Percentiles rank a stretch among this genome's conserved stretches.
phyloP scores from a whole-genome alignment of 768 basidiomycete genomes.

The Leucocoprinus birnbaumii region DNA sequence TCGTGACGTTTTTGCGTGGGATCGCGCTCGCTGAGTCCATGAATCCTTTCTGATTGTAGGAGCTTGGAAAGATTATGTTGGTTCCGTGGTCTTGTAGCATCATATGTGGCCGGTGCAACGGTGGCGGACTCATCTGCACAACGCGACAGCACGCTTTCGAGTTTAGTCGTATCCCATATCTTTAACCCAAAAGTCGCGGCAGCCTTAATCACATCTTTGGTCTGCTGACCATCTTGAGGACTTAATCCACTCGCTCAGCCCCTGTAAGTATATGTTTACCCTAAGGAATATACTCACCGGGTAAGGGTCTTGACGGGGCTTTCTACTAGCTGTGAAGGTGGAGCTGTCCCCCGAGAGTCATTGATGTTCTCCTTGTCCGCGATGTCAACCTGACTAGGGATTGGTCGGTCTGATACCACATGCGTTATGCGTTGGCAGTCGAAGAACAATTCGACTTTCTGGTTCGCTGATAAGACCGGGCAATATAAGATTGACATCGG shows the following conservation, averaged over 20 bases:
- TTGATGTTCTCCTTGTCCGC: constrained; percentile 66
- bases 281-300: constrained; percentile 36
- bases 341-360: constrained; percentile 18
- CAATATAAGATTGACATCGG: constrained; percentile 4
- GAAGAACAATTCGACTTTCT: constrained; percentile 90
- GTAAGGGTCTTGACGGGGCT: constrained; percentile 66
- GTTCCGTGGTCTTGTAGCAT: constrained; percentile 28
- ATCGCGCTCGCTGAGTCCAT: constrained; percentile 92
- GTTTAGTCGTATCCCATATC: constrained; percentile 77
- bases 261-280: not conserved
- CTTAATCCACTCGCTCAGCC: constrained; percentile 19
- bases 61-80: constrained; percentile 50
- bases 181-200: constrained; percentile 76
- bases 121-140: constrained; percentile 42
- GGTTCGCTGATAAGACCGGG: constrained; percentile 6
- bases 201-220: constrained; percentile 56
- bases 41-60: constrained; percentile 77
- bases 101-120: constrained; percentile 19
- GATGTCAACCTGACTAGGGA: constrained; percentile 25
- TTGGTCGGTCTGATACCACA: constrained; percentile 67
- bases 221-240: constrained; percentile 21
- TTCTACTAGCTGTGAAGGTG: constrained; percentile 34
- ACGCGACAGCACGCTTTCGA: constrained; percentile 69
- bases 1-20: constrained; percentile 85
- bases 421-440: constrained; percentile 82